Conservation (phyloP, 495 filamentous ascomycete species). For the Evernia prunastri region DNA sequence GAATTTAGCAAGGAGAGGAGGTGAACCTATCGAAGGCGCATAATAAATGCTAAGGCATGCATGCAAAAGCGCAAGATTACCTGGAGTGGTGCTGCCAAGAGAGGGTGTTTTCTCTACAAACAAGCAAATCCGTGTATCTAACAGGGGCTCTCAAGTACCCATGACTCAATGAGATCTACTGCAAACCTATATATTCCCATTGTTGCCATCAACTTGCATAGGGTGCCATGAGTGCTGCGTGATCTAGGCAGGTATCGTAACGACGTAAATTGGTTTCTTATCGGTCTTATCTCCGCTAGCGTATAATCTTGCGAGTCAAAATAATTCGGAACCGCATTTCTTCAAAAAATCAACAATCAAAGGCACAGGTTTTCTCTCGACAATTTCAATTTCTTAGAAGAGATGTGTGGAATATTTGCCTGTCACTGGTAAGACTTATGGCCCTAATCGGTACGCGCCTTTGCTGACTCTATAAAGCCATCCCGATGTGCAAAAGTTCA, state of each 20-base stretch:
- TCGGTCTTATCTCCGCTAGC: constrained; percentile 4
- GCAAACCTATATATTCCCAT: background rate
- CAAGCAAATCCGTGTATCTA: background rate
- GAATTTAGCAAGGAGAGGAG: background rate
- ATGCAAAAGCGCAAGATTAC: background rate
- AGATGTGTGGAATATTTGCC: constrained; percentile 82
- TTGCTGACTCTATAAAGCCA: constrained; percentile 53
- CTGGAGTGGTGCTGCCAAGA: background rate
- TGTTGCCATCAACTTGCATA: too few relatives aligned
- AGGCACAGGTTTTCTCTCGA: background rate
- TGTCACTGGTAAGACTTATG: constrained; percentile 68
- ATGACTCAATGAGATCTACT: background rate
- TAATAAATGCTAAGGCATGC: background rate
- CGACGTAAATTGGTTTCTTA: background rate
- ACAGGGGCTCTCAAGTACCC: background rate
- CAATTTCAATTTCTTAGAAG: background rate
- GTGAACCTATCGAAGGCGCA: background rate
- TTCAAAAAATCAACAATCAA: too few relatives aligned
- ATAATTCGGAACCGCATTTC: background rate
- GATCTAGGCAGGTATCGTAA: too few relatives aligned
- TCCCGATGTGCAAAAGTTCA: constrained; percentile 93
- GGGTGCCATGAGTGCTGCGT: too few relatives aligned
- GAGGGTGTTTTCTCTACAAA: background rate
- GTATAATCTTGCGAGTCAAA: background rate
- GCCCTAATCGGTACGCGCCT: background rate